phyloP scores from a whole-genome alignment of 352 stramenopile genomes.

The Elongisporangium senticosum region DNA sequence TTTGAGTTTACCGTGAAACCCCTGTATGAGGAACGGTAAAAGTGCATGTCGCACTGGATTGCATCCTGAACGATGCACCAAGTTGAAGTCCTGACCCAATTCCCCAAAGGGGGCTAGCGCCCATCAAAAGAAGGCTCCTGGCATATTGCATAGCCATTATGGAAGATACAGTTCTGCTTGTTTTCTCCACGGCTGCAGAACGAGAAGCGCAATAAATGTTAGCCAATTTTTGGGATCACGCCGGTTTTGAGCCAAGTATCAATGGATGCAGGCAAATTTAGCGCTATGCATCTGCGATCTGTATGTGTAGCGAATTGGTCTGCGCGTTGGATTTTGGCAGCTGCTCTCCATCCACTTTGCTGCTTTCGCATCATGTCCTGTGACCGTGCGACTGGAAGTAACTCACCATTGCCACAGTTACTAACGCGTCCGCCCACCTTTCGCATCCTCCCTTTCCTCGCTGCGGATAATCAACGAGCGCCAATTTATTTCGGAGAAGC shows the following conservation, averaged over 20 bases:
- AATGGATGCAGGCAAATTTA: neutral
- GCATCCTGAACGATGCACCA: neutral
- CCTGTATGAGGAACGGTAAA: neutral
- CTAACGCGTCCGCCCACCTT: neutral
- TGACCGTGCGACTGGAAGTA: neutral
- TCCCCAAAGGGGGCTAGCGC: neutral
- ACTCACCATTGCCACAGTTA: neutral
- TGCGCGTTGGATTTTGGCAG: neutral
- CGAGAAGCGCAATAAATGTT: neutral
- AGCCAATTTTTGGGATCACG: neutral
- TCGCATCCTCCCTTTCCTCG: neutral
- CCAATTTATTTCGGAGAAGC: neutral
- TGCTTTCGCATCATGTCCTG: neutral
- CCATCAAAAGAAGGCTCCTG: too few relatives aligned
- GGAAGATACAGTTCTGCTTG: neutral
- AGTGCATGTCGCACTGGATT: neutral
- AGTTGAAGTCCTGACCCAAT: neutral
- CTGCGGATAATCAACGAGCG: neutral
- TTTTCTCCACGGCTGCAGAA: neutral
- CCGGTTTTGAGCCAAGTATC: neutral
- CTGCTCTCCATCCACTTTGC: neutral
- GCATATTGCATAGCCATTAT: neutral
- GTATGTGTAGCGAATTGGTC: neutral
- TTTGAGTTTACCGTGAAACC: neutral
- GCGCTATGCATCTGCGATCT: neutral